Percentiles rank a stretch among this genome's conserved stretches.
phyloP scores from a whole-genome alignment of 345 rosid species.

The Theobroma cacao region DNA sequence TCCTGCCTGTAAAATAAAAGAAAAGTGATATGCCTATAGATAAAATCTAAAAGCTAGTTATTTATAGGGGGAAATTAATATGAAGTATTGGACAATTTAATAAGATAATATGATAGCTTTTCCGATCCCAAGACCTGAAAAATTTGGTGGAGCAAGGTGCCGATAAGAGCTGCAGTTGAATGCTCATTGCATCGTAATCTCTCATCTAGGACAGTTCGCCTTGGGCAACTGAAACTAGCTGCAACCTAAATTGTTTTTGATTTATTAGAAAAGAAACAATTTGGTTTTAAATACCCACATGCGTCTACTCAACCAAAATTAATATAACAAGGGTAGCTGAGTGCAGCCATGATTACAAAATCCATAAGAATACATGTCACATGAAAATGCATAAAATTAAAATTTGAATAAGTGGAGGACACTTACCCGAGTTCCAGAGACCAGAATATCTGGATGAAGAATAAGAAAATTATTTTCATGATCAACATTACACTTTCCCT shows the following conservation, averaged over 20 bases:
- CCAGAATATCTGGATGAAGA: conserved; percentile 82
- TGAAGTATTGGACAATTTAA: not conserved
- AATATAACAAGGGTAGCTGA: not conserved
- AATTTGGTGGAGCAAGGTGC: conserved; percentile 92
- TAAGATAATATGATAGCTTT: not conserved
- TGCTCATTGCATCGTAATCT: conserved; percentile 75
- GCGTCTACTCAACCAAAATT: conserved; percentile 1
- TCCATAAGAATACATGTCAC: not conserved
- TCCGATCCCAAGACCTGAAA: conserved; percentile 64
- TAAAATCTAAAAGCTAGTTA: conserved; percentile 15
- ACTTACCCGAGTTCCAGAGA: conserved; percentile 92
- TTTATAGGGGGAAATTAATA: not conserved
- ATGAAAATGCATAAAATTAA: not conserved
- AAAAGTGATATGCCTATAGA: conserved; percentile 5
- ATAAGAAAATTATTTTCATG: conserved; percentile 61
- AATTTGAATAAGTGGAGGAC: conserved; percentile 9
- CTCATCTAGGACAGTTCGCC: conserved; percentile 90
- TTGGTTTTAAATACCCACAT: not conserved
- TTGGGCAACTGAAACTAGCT: conserved; percentile 78
- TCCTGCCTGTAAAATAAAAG: conserved; percentile 61
- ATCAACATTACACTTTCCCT: conserved; percentile 72
- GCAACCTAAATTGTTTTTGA: conserved; percentile 57
- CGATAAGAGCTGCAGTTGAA: conserved; percentile 74
- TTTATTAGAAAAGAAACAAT: not conserved
- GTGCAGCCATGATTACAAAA: not conserved